Evolutionary conservation across 768 basidiomycete species (phyloP), one percentile per base, ranked within the genome.

Genomic region (Boletus bicolor): DNA sequence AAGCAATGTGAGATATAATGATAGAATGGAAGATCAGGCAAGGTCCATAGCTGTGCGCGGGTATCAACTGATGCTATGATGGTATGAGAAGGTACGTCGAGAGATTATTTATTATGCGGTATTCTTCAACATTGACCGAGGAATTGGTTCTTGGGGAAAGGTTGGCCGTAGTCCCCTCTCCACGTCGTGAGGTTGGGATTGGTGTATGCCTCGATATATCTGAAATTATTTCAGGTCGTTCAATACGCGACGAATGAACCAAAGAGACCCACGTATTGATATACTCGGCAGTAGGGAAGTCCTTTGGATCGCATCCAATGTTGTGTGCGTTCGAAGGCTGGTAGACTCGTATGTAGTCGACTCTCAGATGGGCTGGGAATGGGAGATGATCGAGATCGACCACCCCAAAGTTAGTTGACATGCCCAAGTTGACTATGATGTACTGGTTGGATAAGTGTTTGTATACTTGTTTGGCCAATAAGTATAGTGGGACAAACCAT

Each of bases 311-410:
- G 60, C 90, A 93, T 14, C 90, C 90, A 54, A 89, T 77, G 62
- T 90, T 88, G 45, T 79, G 77, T n/a, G 76, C 69, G 48, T 81
- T 70, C 45, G 75, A 67, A 26, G 81, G 79, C 64, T 92, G 91
- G 67, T 92, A 93, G 0, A 93, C 87, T 38, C 90, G 79, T 56
- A 84, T 74, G 58, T 80, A 84, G 60, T 84, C 83, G 38, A 82
- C 63, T 34, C 66, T 70, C 77, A 83, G 72, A 43, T 75, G 74
- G 5, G 67, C 69, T 5, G 83, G 81, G 64, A 84, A 85, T 24
- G 66, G 69, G 21, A 87, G 68, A 54, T 84, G 72, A 2, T 67
- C 72, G 44, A 80, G 73, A 56, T 87, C 83, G 58, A 86, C 79
- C 7, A 64, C 60, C 44, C 83, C 85, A 63, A 87, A 87, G 64